Base-by-base conservation (phyloP, 257 asterid genomes). In the Penstemon newberryi region DNA sequence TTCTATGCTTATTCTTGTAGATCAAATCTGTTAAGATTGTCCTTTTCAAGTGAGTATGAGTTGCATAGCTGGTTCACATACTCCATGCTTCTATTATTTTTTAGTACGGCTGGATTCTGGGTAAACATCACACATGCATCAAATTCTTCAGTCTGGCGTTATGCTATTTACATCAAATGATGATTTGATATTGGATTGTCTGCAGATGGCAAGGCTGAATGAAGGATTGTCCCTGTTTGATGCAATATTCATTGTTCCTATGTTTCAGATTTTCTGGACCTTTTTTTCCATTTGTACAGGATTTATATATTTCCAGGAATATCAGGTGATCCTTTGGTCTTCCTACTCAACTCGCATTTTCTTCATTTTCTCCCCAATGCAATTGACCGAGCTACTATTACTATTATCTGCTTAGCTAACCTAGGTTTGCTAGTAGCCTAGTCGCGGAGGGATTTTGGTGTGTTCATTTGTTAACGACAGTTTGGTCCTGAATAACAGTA, bases 191-290 rank as follows among this genome's bases (percentile, higher is more conserved):
- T 58, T 18, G n/a, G 6, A 37, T 39, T 75, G 56, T 73, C 52
- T 72, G 78, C 96, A 92, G 97, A 92, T 92, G 98, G 86, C 98
- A 66, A 80, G 97, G 79, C 78, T 92, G 75, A 90, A 92, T 75
- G 97, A 92, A 82, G 98, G 98, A 69, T 71, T 92, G 70, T 88
- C 96, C 33, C 82, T 90, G 71, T 92, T 89, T 76, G 98, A 92
- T 72, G 97, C 97, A 71, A 92, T 92, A 70, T 95, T 90, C 74
- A 92, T 92, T 47, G 98, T 92, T 70, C 98, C 98, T 63, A 92
- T 92, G 98, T 90, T 92, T 81, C 98, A 92, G 87, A 92, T 92
- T 68, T 90, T 88, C 69, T 92, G 98, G 98, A 92, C 98, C 5
- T 88, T 90, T 76, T 92, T 90, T 84, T 92, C 98, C 69, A 90